Conservation (phyloP, 768 basidiomycete species). For the Leccinum aurantiacum region DNA sequence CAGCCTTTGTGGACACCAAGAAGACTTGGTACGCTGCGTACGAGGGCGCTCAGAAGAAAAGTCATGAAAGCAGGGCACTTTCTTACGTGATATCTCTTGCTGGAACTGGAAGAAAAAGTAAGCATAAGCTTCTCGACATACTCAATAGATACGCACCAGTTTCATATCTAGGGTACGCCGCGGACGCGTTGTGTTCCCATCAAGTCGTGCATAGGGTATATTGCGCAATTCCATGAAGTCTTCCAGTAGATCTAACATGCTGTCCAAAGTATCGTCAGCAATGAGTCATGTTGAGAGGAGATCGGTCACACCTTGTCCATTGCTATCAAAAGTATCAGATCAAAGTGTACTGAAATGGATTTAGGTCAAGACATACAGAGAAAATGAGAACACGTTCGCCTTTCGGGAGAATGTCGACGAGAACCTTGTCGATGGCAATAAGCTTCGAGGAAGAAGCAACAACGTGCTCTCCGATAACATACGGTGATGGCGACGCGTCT, state of each 20-base stretch:
- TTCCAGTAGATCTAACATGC: constrained; percentile 69
- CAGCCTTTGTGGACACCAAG: constrained; percentile 69
- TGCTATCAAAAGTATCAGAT: constrained; percentile 40
- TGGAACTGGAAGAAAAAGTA: constrained; percentile 45
- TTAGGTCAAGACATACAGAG: constrained; percentile 42
- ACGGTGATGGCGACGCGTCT: constrained; percentile 49
- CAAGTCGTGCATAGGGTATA: constrained; percentile 60
- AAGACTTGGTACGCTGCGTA: constrained; percentile 60
- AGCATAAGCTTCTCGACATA: neutral
- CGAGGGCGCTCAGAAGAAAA: constrained; percentile 4
- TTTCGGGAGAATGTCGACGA: constrained; percentile 54
- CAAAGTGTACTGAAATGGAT: neutral
- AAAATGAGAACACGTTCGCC: constrained; percentile 69
- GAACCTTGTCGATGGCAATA: constrained; percentile 57
- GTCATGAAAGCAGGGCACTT: neutral
- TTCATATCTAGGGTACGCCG: constrained; percentile 58
- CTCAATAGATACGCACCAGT: constrained; percentile 37
- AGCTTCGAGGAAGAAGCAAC: constrained; percentile 57
- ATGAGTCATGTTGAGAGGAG: neutral
- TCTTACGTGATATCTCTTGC: constrained; percentile 54
- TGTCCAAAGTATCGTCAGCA: constrained; percentile 23
- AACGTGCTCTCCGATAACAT: constrained; percentile 52
- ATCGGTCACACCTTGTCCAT: constrained; percentile 49
- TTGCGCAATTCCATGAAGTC: constrained; percentile 62
- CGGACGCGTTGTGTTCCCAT: constrained; percentile 53